These are phyloP conservation scores for Leccinum disarticulatum DNA, from an alignment of 768 basidiomycete species.

Conservation along the genomic window DNA sequence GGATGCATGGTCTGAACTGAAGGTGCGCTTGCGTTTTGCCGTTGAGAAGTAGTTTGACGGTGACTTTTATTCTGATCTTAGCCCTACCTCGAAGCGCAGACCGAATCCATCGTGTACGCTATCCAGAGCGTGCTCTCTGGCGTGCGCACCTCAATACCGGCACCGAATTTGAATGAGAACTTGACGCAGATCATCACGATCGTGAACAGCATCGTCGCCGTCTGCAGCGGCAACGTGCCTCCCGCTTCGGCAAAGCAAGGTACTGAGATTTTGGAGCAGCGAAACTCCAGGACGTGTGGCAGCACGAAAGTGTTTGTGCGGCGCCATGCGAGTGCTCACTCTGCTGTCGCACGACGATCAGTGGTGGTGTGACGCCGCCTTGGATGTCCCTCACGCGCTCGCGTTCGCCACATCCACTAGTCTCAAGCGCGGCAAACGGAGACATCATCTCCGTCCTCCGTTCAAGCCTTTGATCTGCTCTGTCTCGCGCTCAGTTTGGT, in stretches of 20 bases:
- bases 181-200: conserved; percentile 97
- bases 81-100: conserved; percentile 96
- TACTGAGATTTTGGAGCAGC: conserved; percentile 72
- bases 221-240: conserved; percentile 91
- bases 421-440: conserved; percentile 6
- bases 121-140: conserved; percentile 95
- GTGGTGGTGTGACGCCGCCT: conserved; percentile 54
- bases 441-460: conserved; percentile 15
- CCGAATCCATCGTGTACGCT: conserved; percentile 90
- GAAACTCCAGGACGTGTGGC: conserved; percentile 74
- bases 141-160: conserved; percentile 86
- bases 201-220: conserved; percentile 95
- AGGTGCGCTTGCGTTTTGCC: conserved; percentile 43
- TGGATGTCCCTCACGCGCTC: conserved; percentile 46
- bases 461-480: conserved; percentile 61
- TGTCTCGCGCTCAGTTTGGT: conserved; percentile 75
- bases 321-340: conserved; percentile 64
- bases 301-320: conserved; percentile 53
- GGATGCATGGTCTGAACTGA: conserved; percentile 83
- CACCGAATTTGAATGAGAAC: conserved; percentile 85
- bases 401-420: conserved; percentile 48
- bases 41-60: background rate
- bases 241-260: conserved; percentile 68
- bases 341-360: conserved; percentile 65
- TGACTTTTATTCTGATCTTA: conserved; percentile 29